These are phyloP conservation scores for Torulaspora gathmanii DNA, from an alignment of 805 yeast species.

Conservation along the genomic window DNA sequence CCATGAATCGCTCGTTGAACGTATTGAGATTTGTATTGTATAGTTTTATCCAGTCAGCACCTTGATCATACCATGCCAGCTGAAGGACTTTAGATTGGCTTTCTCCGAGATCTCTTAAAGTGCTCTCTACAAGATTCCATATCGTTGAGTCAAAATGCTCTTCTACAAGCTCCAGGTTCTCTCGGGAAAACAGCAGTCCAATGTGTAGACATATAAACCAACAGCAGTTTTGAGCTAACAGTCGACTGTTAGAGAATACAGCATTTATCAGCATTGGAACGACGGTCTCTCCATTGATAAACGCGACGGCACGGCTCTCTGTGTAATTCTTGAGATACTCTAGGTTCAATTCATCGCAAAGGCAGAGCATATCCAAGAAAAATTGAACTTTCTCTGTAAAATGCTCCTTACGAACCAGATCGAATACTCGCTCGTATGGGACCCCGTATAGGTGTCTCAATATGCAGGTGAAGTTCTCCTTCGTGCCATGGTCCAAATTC, in stretches of 20 bases:
- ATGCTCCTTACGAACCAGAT: conserved; percentile 17
- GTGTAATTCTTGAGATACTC: conserved; percentile 55
- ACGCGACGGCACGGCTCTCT: conserved; percentile 55
- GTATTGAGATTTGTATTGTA: conserved; percentile 36
- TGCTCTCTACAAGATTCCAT: conserved; percentile 27
- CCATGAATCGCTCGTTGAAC: conserved; percentile 43
- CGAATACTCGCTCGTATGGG: conserved; percentile 17
- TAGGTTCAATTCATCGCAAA: conserved; percentile 60
- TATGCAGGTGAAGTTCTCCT: conserved; percentile 44
- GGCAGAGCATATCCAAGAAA: conserved; percentile 53
- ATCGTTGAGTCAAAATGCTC: conserved; percentile 22
- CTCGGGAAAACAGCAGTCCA: conserved; percentile 54
- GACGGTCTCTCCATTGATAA: conserved; percentile 57
- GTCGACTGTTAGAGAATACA: conserved; percentile 45
- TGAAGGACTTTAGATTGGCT: background rate
- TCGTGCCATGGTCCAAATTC: conserved; percentile 35
- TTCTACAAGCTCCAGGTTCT: conserved; percentile 35
- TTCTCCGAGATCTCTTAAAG: conserved; percentile 8
- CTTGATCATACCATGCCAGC: conserved; percentile 33
- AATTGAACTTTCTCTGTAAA: conserved; percentile 17
- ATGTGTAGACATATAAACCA: conserved; percentile 67
- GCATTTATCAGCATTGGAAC: conserved; percentile 53
- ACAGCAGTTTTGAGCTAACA: conserved; percentile 55
- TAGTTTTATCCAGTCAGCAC: conserved; percentile 30
- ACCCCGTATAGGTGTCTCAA: conserved; percentile 55